Conservation (phyloP, 2,329 filamentous ascomycete species). For the Parascedosporium putredinis region DNA sequence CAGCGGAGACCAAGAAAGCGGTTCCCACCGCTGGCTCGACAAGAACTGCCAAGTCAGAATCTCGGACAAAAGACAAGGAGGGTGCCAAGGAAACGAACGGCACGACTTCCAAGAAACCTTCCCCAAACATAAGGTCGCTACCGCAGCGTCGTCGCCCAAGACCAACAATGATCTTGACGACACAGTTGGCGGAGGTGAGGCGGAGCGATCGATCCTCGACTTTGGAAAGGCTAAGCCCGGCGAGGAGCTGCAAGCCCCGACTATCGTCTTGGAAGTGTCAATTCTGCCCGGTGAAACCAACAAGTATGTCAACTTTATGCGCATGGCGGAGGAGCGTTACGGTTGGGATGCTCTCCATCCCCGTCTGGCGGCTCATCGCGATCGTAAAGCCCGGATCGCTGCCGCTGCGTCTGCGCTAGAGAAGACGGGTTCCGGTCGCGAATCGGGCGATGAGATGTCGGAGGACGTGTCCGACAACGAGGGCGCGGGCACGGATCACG, state of each 20-base stretch:
- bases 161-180: constrained; percentile 39
- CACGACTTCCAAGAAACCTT: constrained; percentile 27
- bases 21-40: constrained; percentile 1
- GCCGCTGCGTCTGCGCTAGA: constrained; percentile 81
- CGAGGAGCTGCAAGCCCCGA: constrained; percentile 53
- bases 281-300: constrained; percentile 67
- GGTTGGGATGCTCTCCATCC: constrained; percentile 92
- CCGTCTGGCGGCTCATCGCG: constrained; percentile 76
- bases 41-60: not conserved
- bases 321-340: constrained; percentile 85
- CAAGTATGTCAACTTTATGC: constrained; percentile 90
- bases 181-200: constrained; percentile 17
- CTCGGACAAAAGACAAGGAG: not conserved
- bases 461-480: constrained; percentile 65
- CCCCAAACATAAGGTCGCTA: constrained; percentile 34
- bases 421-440: constrained; percentile 56
- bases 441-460: constrained; percentile 74
- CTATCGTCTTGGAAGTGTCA: constrained; percentile 74
- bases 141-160: constrained; percentile 34
- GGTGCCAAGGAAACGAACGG: constrained; percentile 4
- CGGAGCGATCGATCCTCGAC: constrained; percentile 46
- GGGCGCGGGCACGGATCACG: constrained; percentile 80
- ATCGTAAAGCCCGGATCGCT: constrained; percentile 77
- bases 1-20: constrained; percentile 28
- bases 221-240: constrained; percentile 50